Evolutionary conservation across 257 asterid genomes (phyloP), one percentile per base, ranked within the genome.

Genomic region (Scutellaria galericulata): DNA sequence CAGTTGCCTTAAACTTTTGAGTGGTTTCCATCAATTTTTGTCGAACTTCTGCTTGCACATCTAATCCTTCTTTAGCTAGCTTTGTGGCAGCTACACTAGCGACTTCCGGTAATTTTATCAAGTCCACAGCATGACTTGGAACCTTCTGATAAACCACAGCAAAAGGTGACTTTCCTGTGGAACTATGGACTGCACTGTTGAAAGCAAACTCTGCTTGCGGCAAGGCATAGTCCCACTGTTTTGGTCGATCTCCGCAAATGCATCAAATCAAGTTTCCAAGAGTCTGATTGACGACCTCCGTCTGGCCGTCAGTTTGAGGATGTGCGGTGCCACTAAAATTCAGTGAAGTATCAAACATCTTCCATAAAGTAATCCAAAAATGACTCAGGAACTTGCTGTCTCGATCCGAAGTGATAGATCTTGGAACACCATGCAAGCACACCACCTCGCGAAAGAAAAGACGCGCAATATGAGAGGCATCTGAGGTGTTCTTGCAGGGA

Each of bases 211-310:
- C 5, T 14, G 50, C 67, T n/a, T 61, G 50, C 0, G 67, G 50
- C 12, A 61, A 61, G 2, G 67, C 67, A 40, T 61, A n/a, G 7
- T 61, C 67, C 67, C 67, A 40, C 40, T 42, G 40, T 6, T n/a
- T 61, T 0, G 31, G 67, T 10, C 47, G 47, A 35, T 60, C 66
- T 6, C 47, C 66, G 4, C 66, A 60, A 35, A 60, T 35, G 9
- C 48, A 60, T 4, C 48, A 12, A 35, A 60, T 37, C 1, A 60
- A 7, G 4, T 60, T 60, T 12, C 50, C 66, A 35, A 60, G 27
- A n/a, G 66, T 35, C 9, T 27, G 48, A n/a, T 60, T 60, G 8
- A n/a, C 22, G 8, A 10, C 27, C 48, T 13, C 18, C 2, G 24
- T 39, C 12, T 39, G 48, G 3, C 35, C 31, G 12, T 53, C 59